A percentile compares a stretch with the other conserved stretches of the same genome.
These are phyloP conservation scores for Kockovaella imperatae DNA, from an alignment of 768 basidiomycete species.

Conservation along the genomic window DNA sequence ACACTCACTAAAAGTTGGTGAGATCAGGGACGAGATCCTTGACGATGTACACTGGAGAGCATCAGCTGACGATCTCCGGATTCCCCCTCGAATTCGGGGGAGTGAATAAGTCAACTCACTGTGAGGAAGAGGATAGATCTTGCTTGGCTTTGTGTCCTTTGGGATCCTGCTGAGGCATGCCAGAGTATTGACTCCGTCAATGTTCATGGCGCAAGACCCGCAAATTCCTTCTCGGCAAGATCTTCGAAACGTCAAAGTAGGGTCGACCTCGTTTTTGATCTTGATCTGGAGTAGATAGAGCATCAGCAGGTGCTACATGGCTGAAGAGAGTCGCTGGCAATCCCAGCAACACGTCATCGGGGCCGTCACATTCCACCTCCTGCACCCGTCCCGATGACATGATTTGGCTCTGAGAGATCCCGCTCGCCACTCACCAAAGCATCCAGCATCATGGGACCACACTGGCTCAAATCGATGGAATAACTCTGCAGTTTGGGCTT, in stretches of 20 bases:
- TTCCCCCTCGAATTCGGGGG: background rate
- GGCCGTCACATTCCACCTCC: background rate
- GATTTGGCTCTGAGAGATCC: too few relatives aligned
- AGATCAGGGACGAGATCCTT: conserved; percentile 84
- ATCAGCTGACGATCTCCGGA: background rate
- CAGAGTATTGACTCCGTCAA: conserved; percentile 89
- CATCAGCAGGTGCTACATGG: background rate
- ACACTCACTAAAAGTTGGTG: conserved; percentile 41
- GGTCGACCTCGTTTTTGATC: conserved; percentile 97
- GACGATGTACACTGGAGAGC: conserved; percentile 79
- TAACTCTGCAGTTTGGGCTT: conserved; percentile 88
- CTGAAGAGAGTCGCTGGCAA: too few relatives aligned
- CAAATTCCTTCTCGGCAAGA: conserved; percentile 63
- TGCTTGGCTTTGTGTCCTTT: conserved; percentile 65
- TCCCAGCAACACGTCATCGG: too few relatives aligned
- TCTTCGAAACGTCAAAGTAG: conserved; percentile 84
- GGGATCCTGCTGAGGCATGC: conserved; percentile 96
- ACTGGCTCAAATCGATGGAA: conserved; percentile 83
- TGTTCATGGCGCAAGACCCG: conserved; percentile 98
- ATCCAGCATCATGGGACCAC: conserved; percentile 76
- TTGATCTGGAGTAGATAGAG: conserved; percentile 56
- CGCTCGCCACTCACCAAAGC: conserved; percentile 33
- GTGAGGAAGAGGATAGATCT: conserved; percentile 96
- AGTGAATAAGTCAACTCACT: conserved; percentile 53
- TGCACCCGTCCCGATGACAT: too few relatives aligned